Evolutionary conservation across 139 green algal species (phyloP), one percentile per base, ranked within the genome.

Genomic region (Picochlorum sp.): DNA sequence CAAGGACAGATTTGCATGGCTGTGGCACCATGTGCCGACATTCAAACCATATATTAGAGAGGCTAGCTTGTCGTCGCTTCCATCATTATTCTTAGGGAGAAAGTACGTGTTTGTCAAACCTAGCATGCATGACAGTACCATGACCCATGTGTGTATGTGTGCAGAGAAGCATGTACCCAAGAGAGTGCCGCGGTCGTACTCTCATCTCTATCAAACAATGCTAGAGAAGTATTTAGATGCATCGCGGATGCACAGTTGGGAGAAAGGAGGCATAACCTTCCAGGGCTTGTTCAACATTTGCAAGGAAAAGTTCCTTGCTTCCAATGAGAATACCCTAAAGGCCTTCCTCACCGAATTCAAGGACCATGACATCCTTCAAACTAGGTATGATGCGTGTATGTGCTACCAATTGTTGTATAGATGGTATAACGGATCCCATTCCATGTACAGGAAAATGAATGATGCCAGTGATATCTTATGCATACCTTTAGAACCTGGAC

Each of bases 241-340:
- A 62, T 95, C 13, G 84, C 83, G 23, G 81, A 85, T 30, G 44
- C 73, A 3, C 87, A 92, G 72, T 57, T 89, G 59, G 75, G n/a
- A n/a, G n/a, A n/a, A n/a, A n/a, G 23, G 23, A 26, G 57, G 67
- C n/a, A 34, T 59, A 11, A 20, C 10, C 8, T 75, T 75, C 13
- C 44, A 61, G 21, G 51, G 54, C 2, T 34, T 64, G 21, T 87
- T 84, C 74, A 71, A 76, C 13, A 62, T 80, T 63, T 94, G 86
- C 69, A 76, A 86, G 1, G 86, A 96, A 76, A 74, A 81, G n/a
- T 97, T 95, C 57, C 70, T 97, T 30, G 78, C 90, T 1, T 86
- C 70, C 56, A 85, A 75, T 67, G 86, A 96, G 69, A 54, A 73
- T 49, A 76, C 79, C 7, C 78, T 98, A 23, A 76, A 75, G 14